Evolutionary conservation across 106 monocot species (phyloP), one percentile per base, ranked within the genome.

Genomic region (Vanilla planifolia): DNA sequence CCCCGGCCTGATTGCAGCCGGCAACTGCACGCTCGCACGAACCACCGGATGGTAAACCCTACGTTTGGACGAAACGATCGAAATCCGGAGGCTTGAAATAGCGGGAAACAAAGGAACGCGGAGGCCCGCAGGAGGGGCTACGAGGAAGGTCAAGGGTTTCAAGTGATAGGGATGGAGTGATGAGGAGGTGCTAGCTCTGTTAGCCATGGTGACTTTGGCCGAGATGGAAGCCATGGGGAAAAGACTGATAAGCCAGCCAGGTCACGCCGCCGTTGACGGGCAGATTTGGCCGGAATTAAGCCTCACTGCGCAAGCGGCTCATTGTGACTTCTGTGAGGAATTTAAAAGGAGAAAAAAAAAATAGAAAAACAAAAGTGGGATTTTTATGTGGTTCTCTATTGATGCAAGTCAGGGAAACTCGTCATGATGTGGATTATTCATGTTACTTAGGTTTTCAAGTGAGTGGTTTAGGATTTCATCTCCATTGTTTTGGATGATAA

Each of bases 1-100:
- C 3, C 92, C 88, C 8, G 80, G 83, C 35, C 61, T 48, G 59
- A 81, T 39, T 47, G 58, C 80, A 17, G 69, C 11, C 13, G 92
- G 80, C 8, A 80, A 28, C 52, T 79, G 60, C 68, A 77, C 43
- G 60, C 80, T 63, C 34, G 87, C 81, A 29, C 74, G 64, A 67
- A 85, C 21, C 23, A n/a, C 60, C 35, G 46, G 41, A 40, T 8
- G 40, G 25, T 17, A 39, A 9, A 71, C 50, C 63, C 66, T 62
- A 35, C 25, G 52, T 32, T 43, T 59, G 28, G 50, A 43, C 21
- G 47, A 33, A 20, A 48, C 17, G 26, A 68, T 59, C 20, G 51
- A 35, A 48, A 62, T 40, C 2, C 44, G 77, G 51, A 78, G 48
- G 32, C 53, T 62, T 9, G 33, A 17, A 16, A 20, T 21, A 32